These are phyloP conservation scores for Cercospora zeina DNA, from an alignment of 2,329 filamentous ascomycete genomes.

Conservation along the genomic window DNA sequence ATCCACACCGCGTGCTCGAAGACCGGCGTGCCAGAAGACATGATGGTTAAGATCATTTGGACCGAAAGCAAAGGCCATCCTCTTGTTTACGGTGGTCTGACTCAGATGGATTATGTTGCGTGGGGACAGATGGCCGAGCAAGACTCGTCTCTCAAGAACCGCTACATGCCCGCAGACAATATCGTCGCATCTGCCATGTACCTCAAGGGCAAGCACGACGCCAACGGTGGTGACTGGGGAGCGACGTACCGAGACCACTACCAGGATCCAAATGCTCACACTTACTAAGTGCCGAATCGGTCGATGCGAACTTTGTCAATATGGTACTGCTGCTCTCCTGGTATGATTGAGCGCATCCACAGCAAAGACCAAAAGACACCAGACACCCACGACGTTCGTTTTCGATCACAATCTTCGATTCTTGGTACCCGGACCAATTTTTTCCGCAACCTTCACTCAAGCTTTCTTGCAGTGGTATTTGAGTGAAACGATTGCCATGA, in stretches of 20 bases:
- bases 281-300: background rate
- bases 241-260: slow-evolving; percentile 15
- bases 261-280: slow-evolving; percentile 16
- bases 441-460: slow-evolving; percentile 9
- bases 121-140: slow-evolving; percentile 20
- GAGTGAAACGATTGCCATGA: slow-evolving; percentile 8
- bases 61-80: slow-evolving; percentile 26
- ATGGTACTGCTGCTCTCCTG: slow-evolving; percentile 10
- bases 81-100: slow-evolving; percentile 18
- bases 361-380: background rate
- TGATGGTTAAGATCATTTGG: slow-evolving; percentile 25
- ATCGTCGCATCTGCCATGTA: slow-evolving; percentile 20
- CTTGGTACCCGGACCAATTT: background rate
- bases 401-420: background rate
- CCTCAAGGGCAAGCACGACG: slow-evolving; percentile 12
- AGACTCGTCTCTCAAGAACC: slow-evolving; percentile 15
- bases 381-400: background rate
- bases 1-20: slow-evolving; percentile 18
- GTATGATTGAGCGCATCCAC: slow-evolving; percentile 1
- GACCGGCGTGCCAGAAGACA: slow-evolving; percentile 19
- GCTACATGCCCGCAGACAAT: slow-evolving; percentile 20
- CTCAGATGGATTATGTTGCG: slow-evolving; percentile 19
- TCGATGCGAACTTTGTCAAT: background rate
- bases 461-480: slow-evolving; percentile 11
- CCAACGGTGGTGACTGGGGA: slow-evolving; percentile 15